phyloP scores from a whole-genome alignment of 2,329 filamentous ascomycete species.

The Thermoascus crustaceus region DNA sequence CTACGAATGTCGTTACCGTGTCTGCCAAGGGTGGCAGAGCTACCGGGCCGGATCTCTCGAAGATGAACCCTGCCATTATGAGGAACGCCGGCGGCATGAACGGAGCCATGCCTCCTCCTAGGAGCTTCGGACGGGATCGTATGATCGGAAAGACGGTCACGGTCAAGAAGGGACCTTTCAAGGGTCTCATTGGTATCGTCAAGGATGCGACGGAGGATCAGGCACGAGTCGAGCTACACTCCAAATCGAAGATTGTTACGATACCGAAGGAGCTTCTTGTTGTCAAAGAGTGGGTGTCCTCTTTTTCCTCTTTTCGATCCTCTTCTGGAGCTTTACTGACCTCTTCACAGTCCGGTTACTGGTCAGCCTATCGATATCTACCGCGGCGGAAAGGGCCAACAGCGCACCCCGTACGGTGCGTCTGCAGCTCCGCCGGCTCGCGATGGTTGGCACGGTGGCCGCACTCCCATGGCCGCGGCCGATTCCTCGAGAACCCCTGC shows the following conservation, averaged over 20 bases:
- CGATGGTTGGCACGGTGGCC: constrained; percentile 55
- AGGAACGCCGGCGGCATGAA: constrained; percentile 53
- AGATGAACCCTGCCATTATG: constrained; percentile 88
- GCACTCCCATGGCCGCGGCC: constrained; percentile 57
- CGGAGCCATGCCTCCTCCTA: constrained; percentile 63
- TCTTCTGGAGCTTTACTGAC: constrained; percentile 12
- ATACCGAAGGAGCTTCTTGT: constrained; percentile 73
- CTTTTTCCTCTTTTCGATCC: constrained; percentile 1
- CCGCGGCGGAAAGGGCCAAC: constrained; percentile 38
- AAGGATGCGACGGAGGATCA: constrained; percentile 84
- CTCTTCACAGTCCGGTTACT: constrained; percentile 46
- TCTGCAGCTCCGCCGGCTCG: constrained; percentile 35
- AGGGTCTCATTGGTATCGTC: constrained; percentile 88
- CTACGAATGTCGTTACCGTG: constrained; percentile 77
- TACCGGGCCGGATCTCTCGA: constrained; percentile 66
- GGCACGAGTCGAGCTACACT: constrained; percentile 86
- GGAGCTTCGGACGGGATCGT: constrained; percentile 66
- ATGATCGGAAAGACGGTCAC: constrained; percentile 87
- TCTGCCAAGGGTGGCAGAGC: constrained; percentile 89
- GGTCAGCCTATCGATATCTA: constrained; percentile 70
- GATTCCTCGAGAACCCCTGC: constrained; percentile 65
- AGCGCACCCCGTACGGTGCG: constrained; percentile 41
- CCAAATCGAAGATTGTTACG: constrained; percentile 84
- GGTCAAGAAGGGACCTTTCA: constrained; percentile 79
- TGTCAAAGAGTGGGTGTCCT: constrained; percentile 65